phyloP scores from a whole-genome alignment of 768 basidiomycete genomes.

The Amanita exitialis region DNA sequence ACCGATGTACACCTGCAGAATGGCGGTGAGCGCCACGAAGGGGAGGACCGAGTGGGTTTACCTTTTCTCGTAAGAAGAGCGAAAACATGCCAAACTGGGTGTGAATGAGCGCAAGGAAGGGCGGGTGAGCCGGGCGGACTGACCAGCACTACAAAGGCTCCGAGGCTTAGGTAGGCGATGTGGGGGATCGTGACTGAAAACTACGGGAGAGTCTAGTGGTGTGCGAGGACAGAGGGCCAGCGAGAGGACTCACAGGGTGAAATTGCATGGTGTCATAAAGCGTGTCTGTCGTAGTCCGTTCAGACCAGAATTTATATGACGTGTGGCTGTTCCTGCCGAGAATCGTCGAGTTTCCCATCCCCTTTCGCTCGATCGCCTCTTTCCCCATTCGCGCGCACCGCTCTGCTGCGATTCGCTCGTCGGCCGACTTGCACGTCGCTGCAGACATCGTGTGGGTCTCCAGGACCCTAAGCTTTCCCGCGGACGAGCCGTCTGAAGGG shows the following conservation, averaged over 20 bases:
- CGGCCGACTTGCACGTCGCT: too few species aligned
- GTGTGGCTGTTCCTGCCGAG: too few species aligned
- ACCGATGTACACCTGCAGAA: slow-evolving; percentile 71
- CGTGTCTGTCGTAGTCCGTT: too few species aligned
- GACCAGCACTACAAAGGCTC: slow-evolving; percentile 79
- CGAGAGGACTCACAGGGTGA: slow-evolving; percentile 30
- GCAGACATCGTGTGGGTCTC: too few species aligned
- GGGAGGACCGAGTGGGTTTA: slow-evolving; percentile 18
- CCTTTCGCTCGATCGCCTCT: too few species aligned
- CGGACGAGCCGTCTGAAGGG: too few species aligned
- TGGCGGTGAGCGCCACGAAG: slow-evolving; percentile 3
- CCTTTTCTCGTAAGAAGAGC: slow-evolving; percentile 81
- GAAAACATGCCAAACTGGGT: slow-evolving; percentile 91
- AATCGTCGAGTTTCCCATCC: too few species aligned
- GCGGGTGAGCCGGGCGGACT: slow-evolving; percentile 5
- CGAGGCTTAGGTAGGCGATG: slow-evolving; percentile 69
- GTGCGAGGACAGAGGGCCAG: not conserved
- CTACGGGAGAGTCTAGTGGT: slow-evolving; percentile 10
- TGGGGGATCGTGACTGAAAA: slow-evolving; percentile 64
- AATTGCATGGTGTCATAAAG: slow-evolving; percentile 31
- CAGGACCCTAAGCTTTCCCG: too few species aligned
- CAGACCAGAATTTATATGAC: too few species aligned
- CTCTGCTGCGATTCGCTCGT: too few species aligned
- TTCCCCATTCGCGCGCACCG: too few species aligned
- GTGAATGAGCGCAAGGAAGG: not conserved